Evolutionary conservation across 2,329 filamentous ascomycete genomes (phyloP).

Genomic region (Pseudogymnoascus sp.): DNA sequence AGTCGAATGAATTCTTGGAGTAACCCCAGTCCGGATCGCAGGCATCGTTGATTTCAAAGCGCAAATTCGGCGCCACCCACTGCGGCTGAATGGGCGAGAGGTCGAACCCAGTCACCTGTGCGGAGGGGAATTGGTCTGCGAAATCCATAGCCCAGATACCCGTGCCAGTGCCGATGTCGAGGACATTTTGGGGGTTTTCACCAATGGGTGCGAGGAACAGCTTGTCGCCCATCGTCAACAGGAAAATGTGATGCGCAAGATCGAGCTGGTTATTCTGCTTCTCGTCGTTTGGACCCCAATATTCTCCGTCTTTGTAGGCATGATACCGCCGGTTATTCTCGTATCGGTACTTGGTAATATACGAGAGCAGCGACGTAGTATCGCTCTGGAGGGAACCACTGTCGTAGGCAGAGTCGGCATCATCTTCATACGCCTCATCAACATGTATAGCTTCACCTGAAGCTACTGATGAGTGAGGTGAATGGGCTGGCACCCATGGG

Average conservation of each 20-base stretch:
- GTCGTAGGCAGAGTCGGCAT: conserved; percentile 11
- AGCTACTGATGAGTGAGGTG: not conserved
- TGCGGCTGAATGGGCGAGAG: conserved; percentile 32
- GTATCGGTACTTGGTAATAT: conserved; percentile 23
- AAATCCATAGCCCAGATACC: conserved; percentile 39
- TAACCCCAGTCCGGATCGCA: conserved; percentile 35
- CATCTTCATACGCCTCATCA: not conserved
- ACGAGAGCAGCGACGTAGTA: conserved; percentile 19
- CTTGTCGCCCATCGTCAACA: conserved; percentile 20
- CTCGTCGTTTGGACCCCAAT: conserved; percentile 28
- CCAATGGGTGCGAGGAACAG: conserved; percentile 27
- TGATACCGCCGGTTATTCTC: conserved; percentile 46
- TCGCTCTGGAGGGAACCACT: conserved; percentile 12
- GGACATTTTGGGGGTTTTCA: conserved; percentile 26
- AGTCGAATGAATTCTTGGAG: conserved; percentile 45
- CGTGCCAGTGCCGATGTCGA: conserved; percentile 38
- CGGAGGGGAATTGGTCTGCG: conserved; percentile 27
- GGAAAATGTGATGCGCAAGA: conserved; percentile 24
- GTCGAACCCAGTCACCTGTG: conserved; percentile 28
- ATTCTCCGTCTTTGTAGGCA: conserved; percentile 36
- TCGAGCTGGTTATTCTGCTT: conserved; percentile 26
- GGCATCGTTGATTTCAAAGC: conserved; percentile 58
- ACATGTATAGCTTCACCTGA: not conserved
- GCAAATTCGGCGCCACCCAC: conserved; percentile 52
- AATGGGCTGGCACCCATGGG: not conserved